Percentiles rank a stretch among this genome's conserved stretches.
Evolutionary conservation across 768 basidiomycete genomes (phyloP).

Genomic region (Podaxis sp.): DNA sequence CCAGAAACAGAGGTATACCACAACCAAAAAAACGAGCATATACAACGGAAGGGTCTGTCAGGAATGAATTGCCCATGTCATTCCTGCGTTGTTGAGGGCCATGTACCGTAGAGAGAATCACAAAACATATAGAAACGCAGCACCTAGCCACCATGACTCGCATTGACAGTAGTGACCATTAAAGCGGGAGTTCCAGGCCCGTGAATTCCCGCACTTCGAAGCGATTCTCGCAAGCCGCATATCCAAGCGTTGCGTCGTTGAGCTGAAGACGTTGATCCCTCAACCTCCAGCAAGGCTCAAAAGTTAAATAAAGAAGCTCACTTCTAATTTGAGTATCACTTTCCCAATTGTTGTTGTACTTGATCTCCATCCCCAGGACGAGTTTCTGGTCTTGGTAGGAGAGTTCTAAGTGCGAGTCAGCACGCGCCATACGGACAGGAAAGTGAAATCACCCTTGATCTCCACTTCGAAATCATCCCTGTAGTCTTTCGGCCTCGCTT

Average conservation of each 20-base stretch:
- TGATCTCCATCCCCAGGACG: neutral
- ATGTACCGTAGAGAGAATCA: too few relatives aligned
- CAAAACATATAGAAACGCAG: neutral
- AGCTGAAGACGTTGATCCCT: neutral
- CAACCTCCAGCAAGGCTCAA: neutral
- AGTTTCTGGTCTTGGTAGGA: neutral
- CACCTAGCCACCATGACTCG: neutral
- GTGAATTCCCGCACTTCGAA: neutral
- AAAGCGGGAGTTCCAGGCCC: neutral
- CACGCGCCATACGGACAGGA: too few relatives aligned
- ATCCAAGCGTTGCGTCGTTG: constrained; percentile 6
- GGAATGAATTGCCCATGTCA: neutral
- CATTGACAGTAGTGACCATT: neutral
- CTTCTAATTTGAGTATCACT: neutral
- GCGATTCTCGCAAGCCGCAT: neutral
- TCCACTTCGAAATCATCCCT: constrained; percentile 5
- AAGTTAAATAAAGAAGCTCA: neutral
- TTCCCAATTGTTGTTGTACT: constrained; percentile 9
- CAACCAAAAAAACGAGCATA: neutral
- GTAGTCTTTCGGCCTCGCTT: constrained; percentile 4
- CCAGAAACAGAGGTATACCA: neutral
- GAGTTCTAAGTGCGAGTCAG: neutral
- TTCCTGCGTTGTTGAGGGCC: neutral
- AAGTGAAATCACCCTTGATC: neutral
- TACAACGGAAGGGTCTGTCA: neutral